Evolutionary conservation across 768 basidiomycete genomes (phyloP).

Genomic region (Astraeus odoratus): DNA sequence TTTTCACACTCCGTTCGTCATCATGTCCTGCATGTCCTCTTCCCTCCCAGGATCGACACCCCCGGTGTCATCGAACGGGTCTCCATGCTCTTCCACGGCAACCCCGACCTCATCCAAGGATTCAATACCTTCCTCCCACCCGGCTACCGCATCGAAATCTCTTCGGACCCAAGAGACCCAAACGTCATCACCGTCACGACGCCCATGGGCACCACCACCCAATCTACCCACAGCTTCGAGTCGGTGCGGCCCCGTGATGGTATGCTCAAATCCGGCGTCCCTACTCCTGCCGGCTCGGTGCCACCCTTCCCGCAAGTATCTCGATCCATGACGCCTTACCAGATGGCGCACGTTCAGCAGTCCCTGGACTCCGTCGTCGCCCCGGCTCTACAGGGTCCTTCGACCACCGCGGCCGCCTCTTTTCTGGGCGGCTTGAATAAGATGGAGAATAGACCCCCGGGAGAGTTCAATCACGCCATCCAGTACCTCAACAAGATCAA

Average conservation of each 20-base stretch:
- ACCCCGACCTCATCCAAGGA: slow-evolving; percentile 86
- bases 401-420: slow-evolving; percentile 56
- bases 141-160: slow-evolving; percentile 89
- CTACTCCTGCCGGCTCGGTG: slow-evolving; percentile 30
- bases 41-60: slow-evolving; percentile 76
- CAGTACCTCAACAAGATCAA: slow-evolving; percentile 99
- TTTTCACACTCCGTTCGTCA: not conserved
- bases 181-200: slow-evolving; percentile 79
- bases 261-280: slow-evolving; percentile 15
- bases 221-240: slow-evolving; percentile 44
- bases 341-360: slow-evolving; percentile 24
- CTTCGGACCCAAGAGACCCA: slow-evolving; percentile 60
- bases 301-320: slow-evolving; percentile 23
- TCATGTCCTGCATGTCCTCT: slow-evolving; percentile 6
- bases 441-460: slow-evolving; percentile 46
- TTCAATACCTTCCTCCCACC: slow-evolving; percentile 97
- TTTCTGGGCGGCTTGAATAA: slow-evolving; percentile 56
- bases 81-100: slow-evolving; percentile 86
- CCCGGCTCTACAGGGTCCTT: slow-evolving; percentile 39
- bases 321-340: slow-evolving; percentile 51
- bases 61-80: slow-evolving; percentile 96
- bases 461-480: slow-evolving; percentile 91
- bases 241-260: slow-evolving; percentile 21
- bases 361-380: slow-evolving; percentile 37
- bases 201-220: slow-evolving; percentile 64